Base-by-base conservation (phyloP, 2,329 filamentous ascomycete species). In the Parascedosporium putredinis region DNA sequence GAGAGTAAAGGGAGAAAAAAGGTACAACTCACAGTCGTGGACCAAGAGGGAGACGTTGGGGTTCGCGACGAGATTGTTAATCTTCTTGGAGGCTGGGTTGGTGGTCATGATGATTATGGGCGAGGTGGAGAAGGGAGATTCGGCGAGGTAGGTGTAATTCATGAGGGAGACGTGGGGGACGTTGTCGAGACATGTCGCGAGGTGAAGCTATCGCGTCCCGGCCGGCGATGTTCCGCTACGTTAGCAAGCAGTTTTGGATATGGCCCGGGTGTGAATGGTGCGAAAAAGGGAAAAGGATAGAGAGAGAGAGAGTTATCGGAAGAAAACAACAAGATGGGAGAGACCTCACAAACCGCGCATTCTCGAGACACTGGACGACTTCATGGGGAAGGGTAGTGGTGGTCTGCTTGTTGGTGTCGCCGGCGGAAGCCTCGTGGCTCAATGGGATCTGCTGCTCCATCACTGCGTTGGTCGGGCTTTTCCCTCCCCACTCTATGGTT, bases 141-240 rank as follows among this genome's bases (percentile, higher is more conserved):
- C 81, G 34, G 89, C 85, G 20, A 98, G 84, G 69, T 96, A 97
- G 62, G 93, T 97, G 73, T 97, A 97, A 73, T 95, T 96, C 93
- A 98, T 98, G 56, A 98, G 81, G 33, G 89, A 94, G 56, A 97
- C 88, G 65, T 97, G 88, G 8, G 93, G 93, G 55, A 82, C 74
- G 60, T 93, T 85, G 57, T 85, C 76, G 58, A 81, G 81, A 66
- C 86, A 94, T 51, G 93, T 98, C 58, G 93, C 90, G 49, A 98
- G 84, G 67, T 98, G 93, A 57, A 98, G 88, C 89, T 95, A 60
- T n/a, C n/a, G n/a, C n/a, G n/a, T n/a, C n/a, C 6, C 8, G 12
- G 24, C 57, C 29, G 45, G 43, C 20, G 14, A 14, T n/a, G 44
- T 46, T 8, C 34, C 22, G n/a, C 43, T 36, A 14, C 14, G 27